Percentiles rank a stretch among this genome's conserved stretches.
These are phyloP conservation scores for Penicillium sp. DNA, from an alignment of 2,329 filamentous ascomycete species.

Conservation along the genomic window DNA sequence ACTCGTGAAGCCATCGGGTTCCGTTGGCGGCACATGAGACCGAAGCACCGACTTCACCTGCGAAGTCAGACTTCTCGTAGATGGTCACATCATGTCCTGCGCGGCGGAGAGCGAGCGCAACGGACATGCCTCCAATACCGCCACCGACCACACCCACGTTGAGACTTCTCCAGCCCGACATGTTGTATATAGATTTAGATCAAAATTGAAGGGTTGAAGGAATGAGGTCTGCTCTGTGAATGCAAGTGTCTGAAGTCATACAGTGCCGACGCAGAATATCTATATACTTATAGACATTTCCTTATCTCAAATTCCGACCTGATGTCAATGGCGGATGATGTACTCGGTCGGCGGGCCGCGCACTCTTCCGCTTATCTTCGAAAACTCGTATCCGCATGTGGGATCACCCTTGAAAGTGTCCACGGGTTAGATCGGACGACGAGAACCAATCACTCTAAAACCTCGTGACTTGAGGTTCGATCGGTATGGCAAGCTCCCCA, in stretches of 20 bases:
- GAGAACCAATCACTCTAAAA: too few species aligned
- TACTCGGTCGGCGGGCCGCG: conserved; percentile 22
- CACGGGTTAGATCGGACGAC: too few species aligned
- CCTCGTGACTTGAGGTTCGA: background rate
- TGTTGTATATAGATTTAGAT: conserved; percentile 2
- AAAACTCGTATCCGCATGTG: background rate
- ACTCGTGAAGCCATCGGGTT: conserved; percentile 68
- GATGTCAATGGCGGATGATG: conserved; percentile 13
- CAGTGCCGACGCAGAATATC: background rate
- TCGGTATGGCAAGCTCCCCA: background rate
- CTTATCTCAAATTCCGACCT: background rate
- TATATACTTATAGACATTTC: background rate
- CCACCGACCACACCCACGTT: conserved; percentile 52
- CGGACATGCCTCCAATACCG: conserved; percentile 56
- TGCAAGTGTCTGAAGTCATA: background rate
- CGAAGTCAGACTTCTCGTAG: conserved; percentile 67
- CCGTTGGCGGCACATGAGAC: conserved; percentile 70
- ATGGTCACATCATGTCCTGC: conserved; percentile 60
- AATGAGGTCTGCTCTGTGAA: background rate
- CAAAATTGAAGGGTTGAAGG: background rate
- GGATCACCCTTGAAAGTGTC: too few species aligned
- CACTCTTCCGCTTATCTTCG: conserved; percentile 9
- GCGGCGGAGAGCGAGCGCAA: conserved; percentile 54
- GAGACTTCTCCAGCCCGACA: conserved; percentile 47
- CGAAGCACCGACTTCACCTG: conserved; percentile 67